Base-by-base conservation (phyloP, 140 eudicot species). In the Oenanthe javanica region DNA sequence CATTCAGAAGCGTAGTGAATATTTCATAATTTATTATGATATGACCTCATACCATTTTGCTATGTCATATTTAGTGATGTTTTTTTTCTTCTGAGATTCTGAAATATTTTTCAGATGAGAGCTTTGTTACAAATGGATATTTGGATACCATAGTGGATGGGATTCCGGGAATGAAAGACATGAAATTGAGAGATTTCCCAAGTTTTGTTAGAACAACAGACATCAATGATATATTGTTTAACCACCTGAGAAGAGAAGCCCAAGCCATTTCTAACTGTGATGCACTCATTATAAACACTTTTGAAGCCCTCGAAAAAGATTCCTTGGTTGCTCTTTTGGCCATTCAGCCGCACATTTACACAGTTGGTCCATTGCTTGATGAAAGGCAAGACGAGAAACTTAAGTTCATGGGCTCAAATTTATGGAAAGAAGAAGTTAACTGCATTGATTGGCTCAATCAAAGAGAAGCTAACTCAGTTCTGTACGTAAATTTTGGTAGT, bases 401-500 rank as follows among this genome's bases (percentile, higher is more conserved):
- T 5, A 66, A 79, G 25, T 38, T 69, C 4, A 66, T 84, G 36
- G 52, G 81, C 51, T 81, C 84, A 36, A 84, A 77, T 74, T 15
- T 82, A 40, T 64, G 89, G 92, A 89, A 85, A 67, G 97, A 92
- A 75, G 97, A 93, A n/a, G 43, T 38, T 7, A 73, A 82, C 2
- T 93, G 96, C 82, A 79, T 93, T 54, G 31, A 78, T 25, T 93
- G 96, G 97, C 93, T 93, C 4, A 86, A 91, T 80, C 66, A 80
- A 0, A 82, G 79, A 81, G 88, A 82, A 38, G 81, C 81, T 7
- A 82, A 77, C 12, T 87, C 94, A 2, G 94, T 89, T 5, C 82
- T 87, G 64, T 90, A 86, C 79, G 97, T 92, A 48, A 89, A 90
- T 77, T 90, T 88, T 69, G 96, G 93, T 15, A 93, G 97, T 77